A percentile compares a stretch with the other conserved stretches of the same genome.
Conservation (phyloP, 2,329 filamentous ascomycete species). For the Ploettnerulaceae sp. region DNA sequence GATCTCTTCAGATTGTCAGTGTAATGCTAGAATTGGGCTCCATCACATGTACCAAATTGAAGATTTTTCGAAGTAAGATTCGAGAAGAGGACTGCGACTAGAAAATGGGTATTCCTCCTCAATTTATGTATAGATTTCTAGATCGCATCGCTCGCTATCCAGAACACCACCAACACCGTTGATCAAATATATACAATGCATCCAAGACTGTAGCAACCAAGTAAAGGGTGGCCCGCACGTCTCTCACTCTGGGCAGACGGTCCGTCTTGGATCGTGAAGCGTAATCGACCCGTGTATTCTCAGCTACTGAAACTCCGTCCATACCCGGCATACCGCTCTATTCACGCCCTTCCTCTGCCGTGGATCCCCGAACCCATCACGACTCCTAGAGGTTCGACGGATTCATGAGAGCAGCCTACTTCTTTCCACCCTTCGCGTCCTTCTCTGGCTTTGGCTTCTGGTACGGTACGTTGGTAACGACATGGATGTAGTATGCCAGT, state of each 20-base stretch:
- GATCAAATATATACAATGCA: slow-evolving; percentile 6
- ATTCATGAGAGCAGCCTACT: slow-evolving; percentile 16
- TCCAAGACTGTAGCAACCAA: slow-evolving; percentile 1
- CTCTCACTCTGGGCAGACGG: slow-evolving; percentile 8
- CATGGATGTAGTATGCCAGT: slow-evolving; percentile 29
- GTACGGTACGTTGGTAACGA: slow-evolving; percentile 30
- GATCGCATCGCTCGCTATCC: too few relatives aligned
- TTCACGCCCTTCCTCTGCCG: not conserved
- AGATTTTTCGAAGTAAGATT: too few relatives aligned
- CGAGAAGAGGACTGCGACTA: too few relatives aligned
- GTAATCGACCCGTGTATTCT: slow-evolving; percentile 1
- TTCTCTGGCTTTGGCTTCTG: slow-evolving; percentile 30
- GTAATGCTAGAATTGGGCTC: too few relatives aligned
- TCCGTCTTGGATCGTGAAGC: slow-evolving; percentile 9
- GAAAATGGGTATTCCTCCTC: too few relatives aligned
- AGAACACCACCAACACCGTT: too few relatives aligned
- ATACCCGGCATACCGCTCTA: not conserved
- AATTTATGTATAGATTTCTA: too few relatives aligned
- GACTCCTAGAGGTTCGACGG: too few relatives aligned
- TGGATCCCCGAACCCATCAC: not conserved
- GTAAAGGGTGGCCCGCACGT: slow-evolving; percentile 9
- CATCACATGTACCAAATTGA: too few relatives aligned
- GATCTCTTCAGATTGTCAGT: too few relatives aligned
- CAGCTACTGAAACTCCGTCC: not conserved
- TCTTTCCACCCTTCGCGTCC: slow-evolving; percentile 21